Conservation (phyloP, 495 filamentous ascomycete genomes). For the Hypomontagnella submonticulosa region DNA sequence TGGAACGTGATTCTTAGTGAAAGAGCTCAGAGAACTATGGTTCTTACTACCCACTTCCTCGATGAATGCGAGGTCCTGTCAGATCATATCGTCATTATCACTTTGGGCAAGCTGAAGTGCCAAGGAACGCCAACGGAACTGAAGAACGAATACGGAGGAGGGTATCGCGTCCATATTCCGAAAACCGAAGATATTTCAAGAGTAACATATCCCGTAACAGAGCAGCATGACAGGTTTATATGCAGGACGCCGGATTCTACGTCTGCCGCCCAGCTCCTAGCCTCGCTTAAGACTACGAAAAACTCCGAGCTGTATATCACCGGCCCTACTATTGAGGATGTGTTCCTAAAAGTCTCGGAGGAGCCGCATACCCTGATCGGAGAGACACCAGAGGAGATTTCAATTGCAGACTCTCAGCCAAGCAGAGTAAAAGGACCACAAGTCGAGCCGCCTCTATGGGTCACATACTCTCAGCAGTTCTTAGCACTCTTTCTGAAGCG, state of each 20-base stretch:
- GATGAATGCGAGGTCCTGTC: conserved; percentile 73
- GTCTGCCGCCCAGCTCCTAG: conserved; percentile 65
- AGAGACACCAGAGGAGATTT: conserved; percentile 37
- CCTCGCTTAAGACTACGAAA: conserved; percentile 61
- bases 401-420: conserved; percentile 22
- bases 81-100: conserved; percentile 73
- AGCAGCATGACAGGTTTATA: conserved; percentile 65
- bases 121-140: conserved; percentile 70
- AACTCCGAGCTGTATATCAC: conserved; percentile 71
- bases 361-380: conserved; percentile 56
- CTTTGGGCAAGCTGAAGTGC: conserved; percentile 68
- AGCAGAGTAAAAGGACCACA: conserved; percentile 32
- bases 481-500: conserved; percentile 75
- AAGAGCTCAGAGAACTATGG: conserved; percentile 71
- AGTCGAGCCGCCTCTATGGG: conserved; percentile 26
- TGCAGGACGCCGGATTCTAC: conserved; percentile 67
- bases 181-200: conserved; percentile 49
- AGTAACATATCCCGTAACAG: conserved; percentile 57
- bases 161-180: conserved; percentile 73
- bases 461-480: conserved; percentile 65
- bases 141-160: conserved; percentile 69
- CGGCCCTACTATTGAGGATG: conserved; percentile 78
- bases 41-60: conserved; percentile 78
- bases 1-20: conserved; percentile 80
- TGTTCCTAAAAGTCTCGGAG: conserved; percentile 76